phyloP scores from a whole-genome alignment of 352 stramenopile species.

The Globisporangium canariense region DNA sequence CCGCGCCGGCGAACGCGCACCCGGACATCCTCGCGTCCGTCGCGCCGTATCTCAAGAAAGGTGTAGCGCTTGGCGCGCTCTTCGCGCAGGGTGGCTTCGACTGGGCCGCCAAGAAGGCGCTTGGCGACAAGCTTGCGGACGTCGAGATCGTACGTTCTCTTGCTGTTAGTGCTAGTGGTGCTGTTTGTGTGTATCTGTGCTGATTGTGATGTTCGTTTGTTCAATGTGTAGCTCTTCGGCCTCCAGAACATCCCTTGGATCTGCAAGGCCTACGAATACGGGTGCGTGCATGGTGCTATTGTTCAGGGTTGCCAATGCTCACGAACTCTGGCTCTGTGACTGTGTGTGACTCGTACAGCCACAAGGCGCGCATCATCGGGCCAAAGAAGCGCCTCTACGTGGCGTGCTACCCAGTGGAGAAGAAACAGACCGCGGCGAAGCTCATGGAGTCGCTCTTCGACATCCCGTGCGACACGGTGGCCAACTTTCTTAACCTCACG shows the following conservation, averaged over 20 bases:
- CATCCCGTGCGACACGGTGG: constrained; percentile 87
- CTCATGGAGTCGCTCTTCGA: constrained; percentile 89
- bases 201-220: constrained; percentile 10
- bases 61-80: constrained; percentile 79
- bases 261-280: constrained; percentile 89
- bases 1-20: constrained; percentile 87
- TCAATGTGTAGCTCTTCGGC: constrained; percentile 72
- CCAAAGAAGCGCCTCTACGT: constrained; percentile 91
- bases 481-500: constrained; percentile 93
- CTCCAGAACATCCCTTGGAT: constrained; percentile 95
- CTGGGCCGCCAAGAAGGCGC: constrained; percentile 88
- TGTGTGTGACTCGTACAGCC: constrained; percentile 27
- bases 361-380: constrained; percentile 88
- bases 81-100: constrained; percentile 93
- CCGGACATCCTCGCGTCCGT: constrained; percentile 77
- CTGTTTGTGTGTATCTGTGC: constrained; percentile 20
- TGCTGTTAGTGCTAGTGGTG: not conserved
- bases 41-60: constrained; percentile 83
- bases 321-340: not conserved
- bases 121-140: constrained; percentile 59
- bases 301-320: not conserved
- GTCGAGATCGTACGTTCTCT: constrained; percentile 49
- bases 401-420: constrained; percentile 88
- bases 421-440: constrained; percentile 65
- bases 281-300: constrained; percentile 26